These are phyloP conservation scores for Cladosporium sp. DNA, from an alignment of 2,329 filamentous ascomycete species.

Conservation along the genomic window DNA sequence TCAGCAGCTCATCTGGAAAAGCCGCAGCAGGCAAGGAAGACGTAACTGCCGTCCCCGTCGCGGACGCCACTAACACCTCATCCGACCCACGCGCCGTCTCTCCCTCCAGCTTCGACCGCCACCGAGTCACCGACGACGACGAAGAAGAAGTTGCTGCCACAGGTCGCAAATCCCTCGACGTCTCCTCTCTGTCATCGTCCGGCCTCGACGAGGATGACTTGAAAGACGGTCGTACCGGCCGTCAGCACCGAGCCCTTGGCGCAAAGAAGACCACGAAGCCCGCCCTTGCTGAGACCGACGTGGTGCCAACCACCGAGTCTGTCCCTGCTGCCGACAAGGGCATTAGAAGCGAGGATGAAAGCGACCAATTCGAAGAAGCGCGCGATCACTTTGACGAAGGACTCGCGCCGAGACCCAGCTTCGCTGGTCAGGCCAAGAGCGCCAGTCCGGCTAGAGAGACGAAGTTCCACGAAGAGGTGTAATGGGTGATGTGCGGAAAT, in stretches of 20 bases:
- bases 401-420: slow-evolving; percentile 39
- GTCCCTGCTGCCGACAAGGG: slow-evolving; percentile 19
- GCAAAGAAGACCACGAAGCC: slow-evolving; percentile 7
- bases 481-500: slow-evolving; percentile 5
- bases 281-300: slow-evolving; percentile 19
- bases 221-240: slow-evolving; percentile 26
- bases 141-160: background rate
- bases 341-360: slow-evolving; percentile 32
- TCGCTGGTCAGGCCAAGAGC: slow-evolving; percentile 32
- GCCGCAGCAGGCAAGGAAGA: slow-evolving; percentile 12
- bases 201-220: slow-evolving; percentile 29
- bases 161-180: slow-evolving; percentile 18
- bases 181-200: slow-evolving; percentile 24
- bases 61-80: slow-evolving; percentile 2
- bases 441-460: slow-evolving; percentile 55
- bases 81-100: slow-evolving; percentile 15
- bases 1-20: slow-evolving; percentile 10
- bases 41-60: slow-evolving; percentile 5
- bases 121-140: slow-evolving; percentile 12
- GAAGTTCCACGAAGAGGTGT: slow-evolving; percentile 57
- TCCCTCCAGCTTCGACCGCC: slow-evolving; percentile 24
- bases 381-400: slow-evolving; percentile 48
- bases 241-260: slow-evolving; percentile 30
- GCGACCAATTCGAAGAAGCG: slow-evolving; percentile 51
- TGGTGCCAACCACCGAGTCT: slow-evolving; percentile 14